Evolutionary conservation across 2,329 filamentous ascomycete genomes (phyloP).

Genomic region (Colletotrichum sojae): DNA sequence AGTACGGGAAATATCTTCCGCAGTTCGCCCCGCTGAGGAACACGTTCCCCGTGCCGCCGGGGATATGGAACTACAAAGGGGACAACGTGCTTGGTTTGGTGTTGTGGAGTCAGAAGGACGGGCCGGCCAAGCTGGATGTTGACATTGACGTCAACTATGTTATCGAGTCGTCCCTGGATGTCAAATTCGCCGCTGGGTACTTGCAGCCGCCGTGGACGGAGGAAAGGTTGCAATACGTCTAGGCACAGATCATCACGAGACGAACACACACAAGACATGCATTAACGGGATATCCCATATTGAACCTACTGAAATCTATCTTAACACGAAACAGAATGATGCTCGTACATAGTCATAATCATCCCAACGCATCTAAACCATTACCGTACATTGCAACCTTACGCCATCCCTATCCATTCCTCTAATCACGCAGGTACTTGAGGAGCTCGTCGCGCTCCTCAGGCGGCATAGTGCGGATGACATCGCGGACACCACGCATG

Average conservation of each 20-base stretch:
- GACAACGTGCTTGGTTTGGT: background rate
- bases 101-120: background rate
- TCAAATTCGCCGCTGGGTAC: background rate
- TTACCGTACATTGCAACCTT: conserved; percentile 22
- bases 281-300: conserved; percentile 27
- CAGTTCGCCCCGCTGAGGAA: too few relatives aligned
- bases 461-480: conserved; percentile 88
- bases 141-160: background rate
- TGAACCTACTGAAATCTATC: conserved; percentile 30
- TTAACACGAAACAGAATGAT: conserved; percentile 33
- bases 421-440: conserved; percentile 65
- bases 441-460: conserved; percentile 90
- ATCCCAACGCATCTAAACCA: conserved; percentile 26
- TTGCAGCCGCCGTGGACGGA: background rate
- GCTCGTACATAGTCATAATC: conserved; percentile 40
- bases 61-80: background rate
- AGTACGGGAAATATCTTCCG: too few relatives aligned
- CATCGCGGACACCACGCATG: conserved; percentile 88
- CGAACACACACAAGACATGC: background rate
- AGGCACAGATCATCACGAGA: too few relatives aligned
- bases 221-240: background rate
- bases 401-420: conserved; percentile 7
- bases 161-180: background rate
- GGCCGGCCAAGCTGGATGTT: background rate
- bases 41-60: too few relatives aligned